Conservation (phyloP, 768 basidiomycete genomes). For the Psilocybe sp. region DNA sequence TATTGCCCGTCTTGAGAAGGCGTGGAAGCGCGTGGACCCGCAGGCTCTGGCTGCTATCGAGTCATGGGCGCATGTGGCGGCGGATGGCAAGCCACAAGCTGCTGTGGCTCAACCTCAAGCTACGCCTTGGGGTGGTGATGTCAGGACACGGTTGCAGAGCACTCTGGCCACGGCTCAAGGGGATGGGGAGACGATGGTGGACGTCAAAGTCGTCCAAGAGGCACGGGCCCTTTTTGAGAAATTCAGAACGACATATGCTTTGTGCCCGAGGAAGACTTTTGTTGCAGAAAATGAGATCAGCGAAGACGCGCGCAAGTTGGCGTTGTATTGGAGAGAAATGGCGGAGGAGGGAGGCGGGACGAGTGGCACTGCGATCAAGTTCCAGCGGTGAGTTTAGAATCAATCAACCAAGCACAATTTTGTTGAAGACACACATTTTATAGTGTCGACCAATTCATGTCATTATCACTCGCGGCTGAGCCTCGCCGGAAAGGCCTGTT, state of each 20-base stretch:
- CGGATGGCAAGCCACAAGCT: slow-evolving; percentile 26
- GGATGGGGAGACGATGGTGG: slow-evolving; percentile 43
- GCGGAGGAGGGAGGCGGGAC: slow-evolving; percentile 36
- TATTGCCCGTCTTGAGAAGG: slow-evolving; percentile 74
- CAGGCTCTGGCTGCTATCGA: slow-evolving; percentile 57
- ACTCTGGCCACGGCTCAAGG: slow-evolving; percentile 44
- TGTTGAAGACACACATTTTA: slow-evolving; percentile 23
- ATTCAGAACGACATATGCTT: slow-evolving; percentile 46
- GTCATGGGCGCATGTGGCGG: slow-evolving; percentile 56
- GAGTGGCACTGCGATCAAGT: slow-evolving; percentile 49
- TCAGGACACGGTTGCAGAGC: slow-evolving; percentile 42
- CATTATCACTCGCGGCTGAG: slow-evolving; percentile 72
- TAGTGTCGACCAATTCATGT: slow-evolving; percentile 73
- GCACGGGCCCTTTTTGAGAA: slow-evolving; percentile 50
- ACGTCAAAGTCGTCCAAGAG: slow-evolving; percentile 34
- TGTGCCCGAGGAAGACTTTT: slow-evolving; percentile 43
- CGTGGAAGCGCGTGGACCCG: slow-evolving; percentile 73
- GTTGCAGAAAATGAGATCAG: slow-evolving; percentile 35
- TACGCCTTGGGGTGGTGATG: slow-evolving; percentile 71
- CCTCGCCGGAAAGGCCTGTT: slow-evolving; percentile 72
- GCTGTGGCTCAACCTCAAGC: slow-evolving; percentile 42
- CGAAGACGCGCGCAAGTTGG: slow-evolving; percentile 48
- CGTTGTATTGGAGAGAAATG: slow-evolving; percentile 56
- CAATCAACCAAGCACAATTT: background rate
- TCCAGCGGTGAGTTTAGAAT: slow-evolving; percentile 51